Evolutionary conservation across 208 protist genomes (phyloP).

Genomic region (Leishmania arabica): DNA sequence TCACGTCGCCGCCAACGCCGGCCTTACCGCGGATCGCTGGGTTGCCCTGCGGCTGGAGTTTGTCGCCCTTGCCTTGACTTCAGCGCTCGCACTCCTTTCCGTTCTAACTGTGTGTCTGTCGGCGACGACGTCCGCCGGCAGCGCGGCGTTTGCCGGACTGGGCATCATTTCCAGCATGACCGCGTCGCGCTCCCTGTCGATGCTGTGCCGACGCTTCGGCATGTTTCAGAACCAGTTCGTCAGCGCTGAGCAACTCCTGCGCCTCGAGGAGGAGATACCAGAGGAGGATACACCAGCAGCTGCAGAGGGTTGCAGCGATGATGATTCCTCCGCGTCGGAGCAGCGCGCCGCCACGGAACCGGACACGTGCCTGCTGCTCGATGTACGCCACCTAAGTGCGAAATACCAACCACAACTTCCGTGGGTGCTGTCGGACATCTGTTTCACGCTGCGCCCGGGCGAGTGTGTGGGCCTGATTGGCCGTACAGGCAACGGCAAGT

Average conservation of each 20-base stretch:
- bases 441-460: constrained; percentile 42
- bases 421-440: constrained; percentile 71
- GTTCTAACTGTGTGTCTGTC: constrained; percentile 56
- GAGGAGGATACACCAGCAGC: constrained; percentile 18
- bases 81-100: constrained; percentile 52
- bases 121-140: constrained; percentile 29
- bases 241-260: constrained; percentile 68
- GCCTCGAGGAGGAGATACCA: constrained; percentile 48
- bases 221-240: constrained; percentile 85
- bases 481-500: constrained; percentile 85
- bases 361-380: constrained; percentile 40
- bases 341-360: neutral
- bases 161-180: constrained; percentile 69
- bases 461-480: constrained; percentile 82
- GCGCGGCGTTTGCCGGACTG: constrained; percentile 60
- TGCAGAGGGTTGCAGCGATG: neutral
- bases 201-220: constrained; percentile 65
- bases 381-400: constrained; percentile 58
- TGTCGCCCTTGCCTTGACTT: constrained; percentile 70
- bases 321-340: constrained; percentile 7
- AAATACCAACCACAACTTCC: constrained; percentile 72
- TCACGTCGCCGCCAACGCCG: constrained; percentile 51
- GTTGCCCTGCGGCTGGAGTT: constrained; percentile 69
- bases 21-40: constrained; percentile 70
- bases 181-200: constrained; percentile 48